Percentiles rank a stretch among this genome's conserved stretches.
Conservation (phyloP, 2,329 filamentous ascomycete species). For the Metarhizium humberi region DNA sequence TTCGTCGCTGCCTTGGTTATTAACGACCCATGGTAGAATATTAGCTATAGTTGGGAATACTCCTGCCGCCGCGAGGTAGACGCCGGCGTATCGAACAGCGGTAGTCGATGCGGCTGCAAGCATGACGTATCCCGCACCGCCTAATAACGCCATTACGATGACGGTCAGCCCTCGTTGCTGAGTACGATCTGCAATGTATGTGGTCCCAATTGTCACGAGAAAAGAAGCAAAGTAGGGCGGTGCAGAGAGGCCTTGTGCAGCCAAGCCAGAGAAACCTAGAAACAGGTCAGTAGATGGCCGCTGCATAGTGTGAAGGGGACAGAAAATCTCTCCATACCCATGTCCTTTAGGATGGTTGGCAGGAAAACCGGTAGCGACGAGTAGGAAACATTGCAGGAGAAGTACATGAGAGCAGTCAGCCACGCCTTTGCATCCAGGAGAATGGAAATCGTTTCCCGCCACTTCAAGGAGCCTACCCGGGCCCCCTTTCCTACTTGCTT, state of each 20-base stretch:
- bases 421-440: conserved; percentile 26
- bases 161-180: conserved; percentile 8
- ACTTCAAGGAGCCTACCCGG: conserved; percentile 6
- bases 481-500: conserved; percentile 3
- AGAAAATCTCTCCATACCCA: neutral
- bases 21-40: conserved; percentile 6
- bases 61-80: conserved; percentile 4
- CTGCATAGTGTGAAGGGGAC: neutral
- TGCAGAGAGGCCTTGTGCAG: conserved; percentile 12
- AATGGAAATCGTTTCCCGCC: conserved; percentile 19
- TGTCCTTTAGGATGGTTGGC: conserved; percentile 12
- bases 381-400: conserved; percentile 20
- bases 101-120: conserved; percentile 1
- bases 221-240: conserved; percentile 10
- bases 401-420: conserved; percentile 12
- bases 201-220: conserved; percentile 9
- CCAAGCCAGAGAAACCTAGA: conserved; percentile 11
- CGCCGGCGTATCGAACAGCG: conserved; percentile 4
- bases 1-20: conserved; percentile 8
- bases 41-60: conserved; percentile 7
- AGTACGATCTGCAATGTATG: conserved; percentile 8
- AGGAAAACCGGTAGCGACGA: conserved; percentile 17
- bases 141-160: conserved; percentile 5
- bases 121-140: conserved; percentile 5
- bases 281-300: neutral